Conservation (phyloP, 129 eudicot genomes). For the Lonicera japonica region DNA sequence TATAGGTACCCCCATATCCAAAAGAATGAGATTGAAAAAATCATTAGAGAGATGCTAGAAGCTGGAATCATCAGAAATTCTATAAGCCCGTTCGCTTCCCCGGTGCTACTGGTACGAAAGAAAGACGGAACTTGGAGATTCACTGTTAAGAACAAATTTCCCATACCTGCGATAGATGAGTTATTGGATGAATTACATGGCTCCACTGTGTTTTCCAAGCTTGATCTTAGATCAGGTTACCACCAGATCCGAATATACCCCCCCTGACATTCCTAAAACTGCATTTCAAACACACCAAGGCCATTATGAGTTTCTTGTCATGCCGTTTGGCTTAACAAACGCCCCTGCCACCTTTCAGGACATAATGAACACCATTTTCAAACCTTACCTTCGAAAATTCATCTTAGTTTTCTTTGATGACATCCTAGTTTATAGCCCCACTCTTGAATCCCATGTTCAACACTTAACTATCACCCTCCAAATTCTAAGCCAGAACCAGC, state of each 20-base stretch:
- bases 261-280: neutral
- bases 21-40: neutral
- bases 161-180: too few relatives aligned
- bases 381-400: too few relatives aligned
- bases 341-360: neutral
- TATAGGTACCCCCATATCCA: neutral
- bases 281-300: neutral
- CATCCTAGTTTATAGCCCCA: neutral
- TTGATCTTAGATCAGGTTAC: neutral
- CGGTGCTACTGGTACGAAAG: neutral
- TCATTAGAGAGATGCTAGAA: neutral
- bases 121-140: neutral
- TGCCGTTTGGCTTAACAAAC: neutral
- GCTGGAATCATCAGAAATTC: neutral
- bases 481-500: neutral
- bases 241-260: neutral
- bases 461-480: neutral
- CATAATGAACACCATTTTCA: neutral
- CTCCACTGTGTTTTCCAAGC: neutral
- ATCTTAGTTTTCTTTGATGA: too few relatives aligned
- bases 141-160: too few relatives aligned
- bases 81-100: neutral
- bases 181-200: neutral
- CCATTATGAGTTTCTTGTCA: neutral
- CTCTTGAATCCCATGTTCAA: neutral